phyloP scores from a whole-genome alignment of 345 rosid species.

The Brassica incana region DNA sequence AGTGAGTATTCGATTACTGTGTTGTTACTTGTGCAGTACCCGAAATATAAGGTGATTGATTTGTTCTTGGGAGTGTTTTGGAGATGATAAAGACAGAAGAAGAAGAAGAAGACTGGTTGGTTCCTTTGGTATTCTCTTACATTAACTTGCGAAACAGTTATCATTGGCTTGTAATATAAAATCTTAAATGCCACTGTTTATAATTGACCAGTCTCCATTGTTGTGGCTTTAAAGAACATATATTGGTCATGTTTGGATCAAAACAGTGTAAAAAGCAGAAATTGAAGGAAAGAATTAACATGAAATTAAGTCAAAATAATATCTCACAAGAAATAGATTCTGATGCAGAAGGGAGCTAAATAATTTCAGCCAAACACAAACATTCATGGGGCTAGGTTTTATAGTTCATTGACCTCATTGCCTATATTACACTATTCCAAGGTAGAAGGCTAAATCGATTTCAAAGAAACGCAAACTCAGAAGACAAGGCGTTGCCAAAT shows the following conservation, averaged over 20 bases:
- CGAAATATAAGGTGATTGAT: too few species aligned
- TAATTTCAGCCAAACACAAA: slow-evolving; percentile 33
- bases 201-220: background rate
- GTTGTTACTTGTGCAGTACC: too few species aligned
- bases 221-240: background rate
- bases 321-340: slow-evolving; percentile 29
- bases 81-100: too few species aligned
- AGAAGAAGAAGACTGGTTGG: too few species aligned
- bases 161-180: background rate
- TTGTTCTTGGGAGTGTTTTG: too few species aligned
- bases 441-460: slow-evolving; percentile 20
- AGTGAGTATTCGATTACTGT: too few species aligned
- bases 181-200: background rate
- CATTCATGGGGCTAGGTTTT: slow-evolving; percentile 21
- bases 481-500: slow-evolving; percentile 33
- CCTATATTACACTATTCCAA: slow-evolving; percentile 41
- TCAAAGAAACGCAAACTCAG: background rate
- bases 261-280: background rate
- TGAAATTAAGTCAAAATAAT: slow-evolving; percentile 8
- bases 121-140: too few species aligned
- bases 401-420: slow-evolving; percentile 29
- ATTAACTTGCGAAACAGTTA: background rate
- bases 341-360: slow-evolving; percentile 29
- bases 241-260: background rate
- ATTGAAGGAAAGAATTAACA: background rate